A percentile compares a stretch with the other conserved stretches of the same genome.
Conservation (phyloP, 2,329 filamentous ascomycete species). For the Dactylonectria macrodidyma region DNA sequence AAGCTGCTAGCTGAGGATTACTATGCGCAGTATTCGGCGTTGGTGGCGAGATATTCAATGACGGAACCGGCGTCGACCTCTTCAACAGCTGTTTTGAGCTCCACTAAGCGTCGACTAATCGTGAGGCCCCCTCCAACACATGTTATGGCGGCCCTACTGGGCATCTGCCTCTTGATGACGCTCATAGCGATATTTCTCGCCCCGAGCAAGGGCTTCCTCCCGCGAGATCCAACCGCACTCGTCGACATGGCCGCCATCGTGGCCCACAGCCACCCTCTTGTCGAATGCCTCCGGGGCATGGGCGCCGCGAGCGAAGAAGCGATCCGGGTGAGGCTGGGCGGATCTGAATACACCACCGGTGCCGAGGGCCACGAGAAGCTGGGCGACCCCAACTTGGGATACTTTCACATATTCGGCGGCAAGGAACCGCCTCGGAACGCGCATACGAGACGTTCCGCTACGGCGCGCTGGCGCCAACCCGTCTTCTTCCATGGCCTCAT, state of each 20-base stretch:
- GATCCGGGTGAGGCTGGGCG: slow-evolving; percentile 47
- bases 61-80: slow-evolving; percentile 43
- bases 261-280: slow-evolving; percentile 53
- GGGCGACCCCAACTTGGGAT: slow-evolving; percentile 40
- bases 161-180: slow-evolving; percentile 44
- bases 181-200: slow-evolving; percentile 38
- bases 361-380: slow-evolving; percentile 55
- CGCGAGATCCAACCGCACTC: slow-evolving; percentile 53
- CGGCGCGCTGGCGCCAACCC: slow-evolving; percentile 50
- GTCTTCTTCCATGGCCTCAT: slow-evolving; percentile 48
- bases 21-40: slow-evolving; percentile 53
- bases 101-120: slow-evolving; percentile 50
- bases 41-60: slow-evolving; percentile 51
- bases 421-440: slow-evolving; percentile 38
- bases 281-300: slow-evolving; percentile 53
- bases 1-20: slow-evolving; percentile 48
- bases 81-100: slow-evolving; percentile 43
- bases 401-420: slow-evolving; percentile 48
- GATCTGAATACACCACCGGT: slow-evolving; percentile 51
- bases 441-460: slow-evolving; percentile 38
- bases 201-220: slow-evolving; percentile 53
- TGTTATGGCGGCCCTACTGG: slow-evolving; percentile 49
- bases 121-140: slow-evolving; percentile 51
- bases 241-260: slow-evolving; percentile 54
- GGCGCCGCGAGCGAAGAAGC: slow-evolving; percentile 50